Evolutionary conservation across 441 rosid genomes (phyloP), one percentile per base, ranked within the genome.

Genomic region (Gossypium schwendimanii): DNA sequence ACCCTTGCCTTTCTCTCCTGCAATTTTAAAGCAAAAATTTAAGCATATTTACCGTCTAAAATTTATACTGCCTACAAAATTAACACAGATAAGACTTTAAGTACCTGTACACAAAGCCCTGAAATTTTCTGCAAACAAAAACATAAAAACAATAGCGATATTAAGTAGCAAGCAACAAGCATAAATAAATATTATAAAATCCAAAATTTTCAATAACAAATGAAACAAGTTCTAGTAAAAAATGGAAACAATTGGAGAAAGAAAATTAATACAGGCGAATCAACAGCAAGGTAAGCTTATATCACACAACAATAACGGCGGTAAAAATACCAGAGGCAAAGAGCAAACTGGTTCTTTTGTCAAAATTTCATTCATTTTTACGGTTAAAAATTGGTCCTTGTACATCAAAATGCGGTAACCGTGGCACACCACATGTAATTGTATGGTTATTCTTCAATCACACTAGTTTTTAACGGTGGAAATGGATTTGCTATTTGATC

Each of bases 91-190:
- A 21, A 62, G 60, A 64, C 8, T 17, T 31, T 31, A 81, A 31
- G 73, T 86, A 93, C 98, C 96, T 83, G 95, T 90, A 86, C 94
- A 94, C 84, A 94, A 76, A 47, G 94, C 91, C 83, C 97, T 86
- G 84, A 94, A 94, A 82, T 94, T 94, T 84, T 86, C 98, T 94
- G 97, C 82, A 83, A 74, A 73, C 21, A 69, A 73, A 70, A 31
- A 31, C 1, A 6, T 31, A 31, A 31, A 67, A 80, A 15, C 6
- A 14, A 5, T 1, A 52, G 72, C 14, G 50, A 57, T 57, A 53
- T 83, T 28, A 84, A 75, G 47, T 66, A 76, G 21, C 59, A 20
- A 11, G 52, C n/a, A 44, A 8, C 39, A 12, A 3, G 20, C 4
- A 17, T 18, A 18, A 1, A 11, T 21, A 21, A 20, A 55, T 55